Evolutionary conservation across 257 asterid species (phyloP), one percentile per base, ranked within the genome.

Genomic region (Salvia splendens): DNA sequence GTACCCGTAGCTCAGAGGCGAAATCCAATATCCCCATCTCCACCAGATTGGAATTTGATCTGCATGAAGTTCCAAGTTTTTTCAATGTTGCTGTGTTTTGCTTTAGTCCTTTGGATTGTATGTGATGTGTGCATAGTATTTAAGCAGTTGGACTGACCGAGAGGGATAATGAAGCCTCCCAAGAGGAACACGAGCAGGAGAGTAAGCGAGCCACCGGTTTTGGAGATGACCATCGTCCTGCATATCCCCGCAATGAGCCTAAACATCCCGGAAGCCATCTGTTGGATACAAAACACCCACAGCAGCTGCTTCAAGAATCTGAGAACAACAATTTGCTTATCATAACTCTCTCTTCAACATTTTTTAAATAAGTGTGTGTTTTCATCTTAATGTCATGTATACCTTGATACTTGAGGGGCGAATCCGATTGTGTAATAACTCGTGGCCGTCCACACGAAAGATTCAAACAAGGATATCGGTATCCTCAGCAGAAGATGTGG

Each of bases 341-440:
- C 49, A 12, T 5, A 35, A 59, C 17, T 10, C 16, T 14, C 40
- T 14, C 30, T 14, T 15, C 28, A 49, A 49, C 28, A 3, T 49
- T 49, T 43, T 43, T 43, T 12, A 1, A 43, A n/a, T 0, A 43
- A 43, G 38, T 33, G 38, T 33, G 38, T 33, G 36, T 11, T 14
- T 17, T 51, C 64, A 36, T 59, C 32, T 36, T 59, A 20, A 59
- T 59, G 15, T 38, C 7, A 50, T 12, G 17, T 2, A 43, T 63
- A 87, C 95, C 95, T 88, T 74, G 87, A 79, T 38, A 88, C 81
- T 82, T 88, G 94, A 1, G 91, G 96, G 69, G 96, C 91, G 20
- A 81, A 88, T 33, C 94, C 96, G 8, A 86, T 84, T 2, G 86
- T 81, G 70, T 77, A 86, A 43, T 88, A 88, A 30, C 89, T 81